Percentiles rank a stretch among this genome's conserved stretches.
phyloP scores from a whole-genome alignment of 495 filamentous ascomycete species.

The Pseudevernia furfuracea region DNA sequence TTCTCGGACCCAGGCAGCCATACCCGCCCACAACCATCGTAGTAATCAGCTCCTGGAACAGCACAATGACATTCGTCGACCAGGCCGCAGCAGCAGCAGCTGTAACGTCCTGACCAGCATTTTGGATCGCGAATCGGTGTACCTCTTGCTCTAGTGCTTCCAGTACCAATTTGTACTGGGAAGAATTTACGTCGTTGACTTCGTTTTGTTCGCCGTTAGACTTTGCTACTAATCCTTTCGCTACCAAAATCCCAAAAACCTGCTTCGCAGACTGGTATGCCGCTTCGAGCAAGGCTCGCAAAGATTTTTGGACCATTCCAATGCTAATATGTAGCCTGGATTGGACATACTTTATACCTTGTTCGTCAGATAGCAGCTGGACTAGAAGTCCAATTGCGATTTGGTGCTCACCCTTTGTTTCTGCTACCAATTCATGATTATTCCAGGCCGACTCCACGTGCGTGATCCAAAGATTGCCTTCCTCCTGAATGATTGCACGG shows the following conservation, averaged over 20 bases:
- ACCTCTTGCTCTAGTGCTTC: neutral
- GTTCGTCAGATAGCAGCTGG: neutral
- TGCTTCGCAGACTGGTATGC: neutral
- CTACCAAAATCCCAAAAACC: neutral
- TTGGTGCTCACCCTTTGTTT: neutral
- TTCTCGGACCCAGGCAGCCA: neutral
- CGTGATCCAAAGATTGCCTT: neutral
- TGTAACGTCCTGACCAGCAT: neutral
- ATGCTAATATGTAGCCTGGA: neutral
- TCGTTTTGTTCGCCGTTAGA: neutral
- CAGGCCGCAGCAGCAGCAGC: neutral
- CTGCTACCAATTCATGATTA: neutral
- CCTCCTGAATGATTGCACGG: neutral
- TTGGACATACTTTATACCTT: neutral
- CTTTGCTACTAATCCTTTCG: neutral
- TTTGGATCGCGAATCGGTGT: neutral
- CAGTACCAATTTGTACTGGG: neutral
- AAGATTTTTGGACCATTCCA: neutral
- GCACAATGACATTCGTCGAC: neutral
- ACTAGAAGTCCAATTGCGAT: neutral
- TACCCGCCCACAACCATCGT: neutral
- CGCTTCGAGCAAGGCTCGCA: neutral
- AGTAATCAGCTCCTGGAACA: neutral
- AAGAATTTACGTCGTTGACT: neutral
- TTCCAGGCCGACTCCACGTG: neutral